Evolutionary conservation across 129 eudicot species (phyloP), one percentile per base, ranked within the genome.

Genomic region (Solidago caesia): DNA sequence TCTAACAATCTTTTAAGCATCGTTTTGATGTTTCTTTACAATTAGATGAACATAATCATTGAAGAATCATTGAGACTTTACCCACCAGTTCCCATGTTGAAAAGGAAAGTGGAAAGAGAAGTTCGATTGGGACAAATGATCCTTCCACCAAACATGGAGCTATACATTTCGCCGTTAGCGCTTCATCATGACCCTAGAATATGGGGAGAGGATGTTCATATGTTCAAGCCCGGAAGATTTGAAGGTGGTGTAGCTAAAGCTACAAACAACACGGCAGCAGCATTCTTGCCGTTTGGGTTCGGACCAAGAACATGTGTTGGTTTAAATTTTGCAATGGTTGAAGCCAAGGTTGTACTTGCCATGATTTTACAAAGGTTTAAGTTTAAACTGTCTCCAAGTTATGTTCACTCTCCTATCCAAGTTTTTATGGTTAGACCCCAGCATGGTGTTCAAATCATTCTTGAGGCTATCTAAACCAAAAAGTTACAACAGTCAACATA

Each of bases 271-370:
- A 88, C 84, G 57, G 77, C 85, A 9, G 89, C 81, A 43, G 90
- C 92, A 33, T 89, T 78, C 64, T 62, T 89, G 72, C 92, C 98
- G 49, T 92, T 87, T 45, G 96, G 92, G 45, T 85, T 82, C n/a
- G 96, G 96, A 10, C 96, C 96, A 44, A 69, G 92, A 53, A 87
- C 82, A 12, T 90, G 96, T 45, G 85, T 90, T 14, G 96, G 92
- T 15, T 44, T 87, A 13, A 85, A 83, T 72, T 90, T 90, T 68
- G 92, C 96, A 2, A 64, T 79, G 1, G 46, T 60, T 2, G 96
- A 90, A 77, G 90, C 96, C 13, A 87, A 87, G 83, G 82, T 83
- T 60, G 89, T 83, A 10, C 88, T 90, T 52, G 82, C 82, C 5
- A 90, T 85, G 92, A 87, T 90, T 60, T 76, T 90, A 69, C 90